Percentiles rank a stretch among this genome's conserved stretches.
These are phyloP conservation scores for Phylloporus arenicola DNA, from an alignment of 768 basidiomycete genomes.

Conservation along the genomic window DNA sequence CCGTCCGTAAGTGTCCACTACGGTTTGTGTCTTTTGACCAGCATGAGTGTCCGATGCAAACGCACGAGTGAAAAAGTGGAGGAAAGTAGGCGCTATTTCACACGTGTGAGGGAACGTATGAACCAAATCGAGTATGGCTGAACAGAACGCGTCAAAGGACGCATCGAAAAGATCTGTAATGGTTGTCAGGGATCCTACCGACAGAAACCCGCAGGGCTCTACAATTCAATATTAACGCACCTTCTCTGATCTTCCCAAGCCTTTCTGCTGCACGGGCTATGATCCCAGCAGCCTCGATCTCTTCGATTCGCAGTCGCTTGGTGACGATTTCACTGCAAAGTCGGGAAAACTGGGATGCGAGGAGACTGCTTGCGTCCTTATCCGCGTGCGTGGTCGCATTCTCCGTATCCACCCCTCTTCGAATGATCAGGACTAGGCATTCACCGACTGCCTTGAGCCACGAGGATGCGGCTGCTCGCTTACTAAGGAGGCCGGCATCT, in stretches of 20 bases:
- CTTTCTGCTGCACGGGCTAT: conserved; percentile 44
- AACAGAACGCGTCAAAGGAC: conserved; percentile 43
- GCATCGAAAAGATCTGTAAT: conserved; percentile 41
- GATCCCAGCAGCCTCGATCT: conserved; percentile 36
- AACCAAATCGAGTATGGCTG: conserved; percentile 6
- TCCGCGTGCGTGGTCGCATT: background rate
- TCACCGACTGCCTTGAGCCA: conserved; percentile 73
- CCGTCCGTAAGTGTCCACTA: conserved; percentile 14
- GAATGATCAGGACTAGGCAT: conserved; percentile 55
- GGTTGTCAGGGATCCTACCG: conserved; percentile 3
- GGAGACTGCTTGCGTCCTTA: conserved; percentile 25
- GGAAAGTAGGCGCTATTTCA: conserved; percentile 38
- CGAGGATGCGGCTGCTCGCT: conserved; percentile 32
- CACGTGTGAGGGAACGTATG: background rate
- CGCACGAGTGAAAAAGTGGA: conserved; percentile 41
- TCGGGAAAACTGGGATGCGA: conserved; percentile 41
- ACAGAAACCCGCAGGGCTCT: conserved; percentile 20
- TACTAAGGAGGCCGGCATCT: conserved; percentile 35
- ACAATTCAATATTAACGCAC: conserved; percentile 28
- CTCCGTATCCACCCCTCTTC: conserved; percentile 12
- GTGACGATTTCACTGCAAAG: conserved; percentile 46
- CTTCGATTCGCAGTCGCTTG: conserved; percentile 44
- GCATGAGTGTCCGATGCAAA: conserved; percentile 24
- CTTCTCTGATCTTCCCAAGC: conserved; percentile 39
- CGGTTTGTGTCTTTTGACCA: conserved; percentile 8